Evolutionary conservation across 768 basidiomycete genomes (phyloP), one percentile per base, ranked within the genome.

Genomic region (Lyophyllum atratum): DNA sequence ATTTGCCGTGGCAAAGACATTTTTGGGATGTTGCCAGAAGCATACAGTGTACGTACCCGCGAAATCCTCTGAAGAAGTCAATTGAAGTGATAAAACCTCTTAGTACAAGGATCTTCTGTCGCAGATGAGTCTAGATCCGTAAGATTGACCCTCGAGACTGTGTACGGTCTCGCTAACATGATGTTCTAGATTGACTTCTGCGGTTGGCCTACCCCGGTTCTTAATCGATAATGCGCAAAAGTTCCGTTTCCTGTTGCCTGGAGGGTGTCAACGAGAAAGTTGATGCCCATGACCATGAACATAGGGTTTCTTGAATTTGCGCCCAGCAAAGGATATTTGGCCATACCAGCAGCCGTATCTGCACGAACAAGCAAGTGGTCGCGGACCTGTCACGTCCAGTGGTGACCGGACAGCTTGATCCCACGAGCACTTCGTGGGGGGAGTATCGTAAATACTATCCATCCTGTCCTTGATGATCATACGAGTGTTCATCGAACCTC

Each of bases 21-120:
- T 24, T 86, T 86, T 64, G 81, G 76, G 12, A 86, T 86, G 85
- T 68, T 86, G 9, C 86, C 85, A 17, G 86, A 87, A 68, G 82
- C 81, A 1, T 84, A 83, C 63, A 79, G 71, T 54, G 81, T 83
- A 60, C 65, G 79, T 74, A n/a, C 25, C 22, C 24, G 24, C 22
- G 43, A 58, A 29, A 19, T 25, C 19, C 40, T 6, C 40, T 42
- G 25, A 25, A 11, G 6, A 46, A 21, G 37, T n/a, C 29, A 40
- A 21, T 51, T 53, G 54, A n/a, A 34, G 14, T 39, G 43, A 29
- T 47, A 37, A 52, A 58, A 50, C 11, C 37, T 21, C 22, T 14
- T 59, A 83, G 82, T 85, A 80, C 60, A 72, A 77, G 39, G 82
- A 84, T 59, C 64, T 85, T 15, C 64, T 84, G 43, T 76, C 79